Conservation (phyloP, 257 asterid genomes). For the Przewalskia tangutica region DNA sequence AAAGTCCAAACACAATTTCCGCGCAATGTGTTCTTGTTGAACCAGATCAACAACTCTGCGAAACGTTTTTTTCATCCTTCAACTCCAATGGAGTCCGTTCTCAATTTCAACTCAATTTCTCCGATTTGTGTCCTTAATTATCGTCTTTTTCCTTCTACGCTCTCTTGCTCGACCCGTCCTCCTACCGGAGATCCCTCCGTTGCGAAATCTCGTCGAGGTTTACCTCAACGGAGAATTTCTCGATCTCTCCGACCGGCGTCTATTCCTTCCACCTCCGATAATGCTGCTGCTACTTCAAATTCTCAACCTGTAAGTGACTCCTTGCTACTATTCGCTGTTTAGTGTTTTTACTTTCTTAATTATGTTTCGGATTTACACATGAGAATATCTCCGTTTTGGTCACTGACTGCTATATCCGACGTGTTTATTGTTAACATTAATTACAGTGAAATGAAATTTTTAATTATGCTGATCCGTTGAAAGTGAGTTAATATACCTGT, state of each 20-base stretch:
- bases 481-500: not conserved
- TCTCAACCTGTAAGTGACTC: conserved; percentile 43
- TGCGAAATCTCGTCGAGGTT: conserved; percentile 5
- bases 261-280: conserved; percentile 22
- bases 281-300: conserved; percentile 24
- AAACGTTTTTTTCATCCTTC: not conserved
- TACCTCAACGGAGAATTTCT: conserved; percentile 13
- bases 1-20: not conserved
- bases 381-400: not conserved
- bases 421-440: not conserved
- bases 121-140: not conserved
- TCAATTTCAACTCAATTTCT: conserved; percentile 9
- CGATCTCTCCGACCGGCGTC: conserved; percentile 16
- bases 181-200: conserved; percentile 8
- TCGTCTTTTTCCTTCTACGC: conserved; percentile 17
- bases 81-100: not conserved
- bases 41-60: not conserved
- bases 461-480: not conserved
- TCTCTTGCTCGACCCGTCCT: conserved; percentile 3
- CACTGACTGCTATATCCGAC: not conserved
- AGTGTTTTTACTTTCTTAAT: not conserved
- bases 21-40: not conserved
- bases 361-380: not conserved
- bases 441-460: not conserved
- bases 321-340: not conserved